Conservation (phyloP, 805 yeast species). For the Candida ovalis region DNA sequence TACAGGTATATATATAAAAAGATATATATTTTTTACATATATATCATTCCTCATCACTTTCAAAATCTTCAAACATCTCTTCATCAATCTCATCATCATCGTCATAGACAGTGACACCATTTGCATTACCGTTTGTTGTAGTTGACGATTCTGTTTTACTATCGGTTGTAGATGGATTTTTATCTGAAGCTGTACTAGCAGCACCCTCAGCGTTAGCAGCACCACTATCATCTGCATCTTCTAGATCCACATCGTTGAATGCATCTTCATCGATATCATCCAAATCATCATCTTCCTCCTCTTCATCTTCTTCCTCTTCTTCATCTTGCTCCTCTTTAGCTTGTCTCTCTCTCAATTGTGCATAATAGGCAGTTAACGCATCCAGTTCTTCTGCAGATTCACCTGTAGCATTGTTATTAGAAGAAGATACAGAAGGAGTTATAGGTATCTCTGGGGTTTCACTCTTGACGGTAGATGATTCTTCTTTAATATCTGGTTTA, state of each 20-base stretch:
- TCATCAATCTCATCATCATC: conserved; percentile 31
- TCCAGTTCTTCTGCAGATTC: conserved; percentile 68
- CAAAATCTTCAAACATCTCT: conserved; percentile 29
- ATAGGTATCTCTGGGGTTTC: background rate
- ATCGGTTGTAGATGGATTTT: background rate
- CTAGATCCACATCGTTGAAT: conserved; percentile 20
- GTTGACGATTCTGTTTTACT: background rate
- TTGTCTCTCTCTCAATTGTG: conserved; percentile 67
- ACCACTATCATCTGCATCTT: conserved; percentile 14
- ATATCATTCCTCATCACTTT: conserved; percentile 16
- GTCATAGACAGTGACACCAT: conserved; percentile 15
- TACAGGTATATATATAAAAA: too few relatives aligned
- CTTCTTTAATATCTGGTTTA: conserved; percentile 4
- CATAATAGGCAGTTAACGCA: conserved; percentile 71
- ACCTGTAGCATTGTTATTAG: conserved; percentile 15
- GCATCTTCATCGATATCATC: conserved; percentile 28
- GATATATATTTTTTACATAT: background rate
- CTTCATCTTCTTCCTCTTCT: conserved; percentile 46
- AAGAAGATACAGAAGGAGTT: background rate
- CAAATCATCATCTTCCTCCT: conserved; percentile 40
- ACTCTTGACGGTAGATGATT: conserved; percentile 1
- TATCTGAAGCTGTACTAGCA: conserved; percentile 3
- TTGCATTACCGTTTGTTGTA: background rate
- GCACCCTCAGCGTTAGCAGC: conserved; percentile 10
- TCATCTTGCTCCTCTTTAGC: conserved; percentile 59